Evolutionary conservation across 495 filamentous ascomycete genomes (phyloP), one percentile per base, ranked within the genome.

Genomic region (Staphylotrichum longicolle): DNA sequence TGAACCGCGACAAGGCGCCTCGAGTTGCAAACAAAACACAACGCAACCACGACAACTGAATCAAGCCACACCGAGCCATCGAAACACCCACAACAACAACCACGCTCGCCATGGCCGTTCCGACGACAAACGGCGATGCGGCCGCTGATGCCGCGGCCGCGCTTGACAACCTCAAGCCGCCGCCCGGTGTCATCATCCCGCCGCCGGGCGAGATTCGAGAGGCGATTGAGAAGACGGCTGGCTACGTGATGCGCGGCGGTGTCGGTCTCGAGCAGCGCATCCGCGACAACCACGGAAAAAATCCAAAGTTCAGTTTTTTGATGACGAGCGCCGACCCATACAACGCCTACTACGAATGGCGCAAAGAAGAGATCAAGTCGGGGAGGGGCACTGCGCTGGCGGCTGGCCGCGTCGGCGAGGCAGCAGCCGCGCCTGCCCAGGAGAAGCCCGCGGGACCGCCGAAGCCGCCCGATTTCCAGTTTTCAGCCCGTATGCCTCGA

Each of bases 401-500:
- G 57, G 91, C 91, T 63, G 92, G 93, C 55, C 85, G 91, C 64
- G 77, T 74, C 30, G 86, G 83, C 33, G 90, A 94, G 69, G 77
- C 75, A 50, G 75, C 82, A 20, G 77, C 74, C 5, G 68, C 70
- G 2, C 70, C 72, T 30, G 68, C 66, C 40, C 79, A 78, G 60
- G 85, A 86, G 70, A 88, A 88, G 70, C 87, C 89, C 50, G 83
- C 88, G 76, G 94, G 93, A 49, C 95, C 94, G 14, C 82, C 84
- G 32, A 86, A 91, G 69, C 95, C 94, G n/a, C 83, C 91, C 39
- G 85, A 91, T 66, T 98, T 96, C 70, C 83, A 90, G 66, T 98
- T 98, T 77, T 96, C 90, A 53, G 93, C 94, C 61, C 87, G 93
- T 69, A 97, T 98, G 92, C 94, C 94, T 62, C 96, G 90, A 67